Evolutionary conservation across 129 eudicot genomes (phyloP).

Genomic region (Calendula officinalis): DNA sequence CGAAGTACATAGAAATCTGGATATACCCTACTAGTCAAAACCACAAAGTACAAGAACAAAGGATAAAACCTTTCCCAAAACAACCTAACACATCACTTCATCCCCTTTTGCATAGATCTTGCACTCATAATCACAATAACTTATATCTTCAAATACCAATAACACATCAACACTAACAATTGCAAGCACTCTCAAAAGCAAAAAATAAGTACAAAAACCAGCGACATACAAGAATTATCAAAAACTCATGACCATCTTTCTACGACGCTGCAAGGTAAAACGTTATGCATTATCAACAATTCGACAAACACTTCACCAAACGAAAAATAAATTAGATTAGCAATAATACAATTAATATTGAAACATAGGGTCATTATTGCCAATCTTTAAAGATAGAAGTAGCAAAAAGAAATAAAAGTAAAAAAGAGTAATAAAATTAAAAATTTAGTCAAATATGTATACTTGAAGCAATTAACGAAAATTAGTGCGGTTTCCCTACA

Average conservation of each 20-base stretch:
- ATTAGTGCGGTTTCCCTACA: conserved; percentile 20
- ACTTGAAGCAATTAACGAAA: not conserved
- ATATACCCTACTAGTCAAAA: too few relatives aligned
- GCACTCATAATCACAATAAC: too few relatives aligned
- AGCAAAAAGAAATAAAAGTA: not conserved
- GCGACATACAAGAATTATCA: too few relatives aligned
- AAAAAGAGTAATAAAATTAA: not conserved
- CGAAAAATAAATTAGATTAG: not conserved
- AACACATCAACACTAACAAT: too few relatives aligned
- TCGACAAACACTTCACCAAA: not conserved
- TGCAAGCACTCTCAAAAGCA: too few relatives aligned
- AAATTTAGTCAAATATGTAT: conserved; percentile 19
- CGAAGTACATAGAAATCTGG: too few relatives aligned
- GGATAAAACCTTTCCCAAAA: too few relatives aligned
- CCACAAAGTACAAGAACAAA: too few relatives aligned
- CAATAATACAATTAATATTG: not conserved
- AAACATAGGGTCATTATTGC: conserved; percentile 27
- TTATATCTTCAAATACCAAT: too few relatives aligned
- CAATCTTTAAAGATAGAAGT: conserved; percentile 14
- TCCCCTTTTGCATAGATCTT: too few relatives aligned
- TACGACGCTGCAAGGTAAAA: not conserved
- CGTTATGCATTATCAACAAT: not conserved
- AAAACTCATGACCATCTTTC: not conserved
- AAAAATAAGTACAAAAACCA: too few relatives aligned
- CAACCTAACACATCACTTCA: too few relatives aligned